Conservation (phyloP, 1,284 basidiomycete species). For the Neotropicomus parvogracilis region DNA sequence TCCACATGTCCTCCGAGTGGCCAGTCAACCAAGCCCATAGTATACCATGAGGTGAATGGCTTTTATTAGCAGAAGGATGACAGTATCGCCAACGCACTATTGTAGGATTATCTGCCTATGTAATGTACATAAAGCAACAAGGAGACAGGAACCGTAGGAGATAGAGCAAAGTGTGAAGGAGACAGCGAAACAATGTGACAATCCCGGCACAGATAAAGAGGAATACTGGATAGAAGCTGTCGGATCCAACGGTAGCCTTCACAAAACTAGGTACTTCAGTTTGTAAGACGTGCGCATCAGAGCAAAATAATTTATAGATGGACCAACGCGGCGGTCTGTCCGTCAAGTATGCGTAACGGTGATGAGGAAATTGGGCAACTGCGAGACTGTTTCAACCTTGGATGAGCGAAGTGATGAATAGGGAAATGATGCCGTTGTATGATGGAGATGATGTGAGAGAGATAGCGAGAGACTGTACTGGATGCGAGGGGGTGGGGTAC, state of each 20-base stretch:
- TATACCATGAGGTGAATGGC: constrained; percentile 26
- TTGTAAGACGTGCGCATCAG: constrained; percentile 15
- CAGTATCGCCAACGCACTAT: constrained; percentile 51
- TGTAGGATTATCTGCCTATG: constrained; percentile 42
- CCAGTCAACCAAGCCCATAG: background rate
- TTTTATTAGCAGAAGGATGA: constrained; percentile 47
- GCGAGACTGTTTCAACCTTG: constrained; percentile 17
- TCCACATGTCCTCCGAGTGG: background rate
- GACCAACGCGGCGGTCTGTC: constrained; percentile 20
- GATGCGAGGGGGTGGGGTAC: constrained; percentile 28
- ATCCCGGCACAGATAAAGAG: constrained; percentile 21
- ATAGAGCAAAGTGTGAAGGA: constrained; percentile 23
- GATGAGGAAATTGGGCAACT: constrained; percentile 13
- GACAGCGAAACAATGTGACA: constrained; percentile 24
- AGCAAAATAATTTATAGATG: constrained; percentile 13
- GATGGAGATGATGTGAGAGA: constrained; percentile 28
- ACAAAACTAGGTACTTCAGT: constrained; percentile 9
- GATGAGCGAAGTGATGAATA: constrained; percentile 19
- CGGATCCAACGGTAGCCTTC: constrained; percentile 17
- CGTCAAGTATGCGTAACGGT: constrained; percentile 20
- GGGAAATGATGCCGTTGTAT: constrained; percentile 31
- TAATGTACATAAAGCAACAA: constrained; percentile 36
- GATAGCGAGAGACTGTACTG: constrained; percentile 24
- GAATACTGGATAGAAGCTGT: constrained; percentile 20
- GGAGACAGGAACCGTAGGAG: constrained; percentile 17